Conservation (phyloP, 1,139 yeast species). For the Hemisphaericaspora subhashii region DNA sequence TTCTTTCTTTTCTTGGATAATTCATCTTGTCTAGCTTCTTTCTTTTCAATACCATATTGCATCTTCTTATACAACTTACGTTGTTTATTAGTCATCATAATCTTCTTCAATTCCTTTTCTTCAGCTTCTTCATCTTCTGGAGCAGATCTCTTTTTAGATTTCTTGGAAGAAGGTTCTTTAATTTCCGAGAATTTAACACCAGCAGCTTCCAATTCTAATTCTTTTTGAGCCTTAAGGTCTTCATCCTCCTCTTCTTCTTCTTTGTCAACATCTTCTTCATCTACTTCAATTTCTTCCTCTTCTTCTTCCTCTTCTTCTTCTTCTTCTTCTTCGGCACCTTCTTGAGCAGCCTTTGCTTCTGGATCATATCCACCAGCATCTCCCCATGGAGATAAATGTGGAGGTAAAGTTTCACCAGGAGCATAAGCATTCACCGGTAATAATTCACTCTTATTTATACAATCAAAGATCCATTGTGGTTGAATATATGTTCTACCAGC, state of each 20-base stretch:
- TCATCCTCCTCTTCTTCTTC: conserved; percentile 49
- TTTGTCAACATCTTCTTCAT: conserved; percentile 35
- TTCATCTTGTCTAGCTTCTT: conserved; percentile 74
- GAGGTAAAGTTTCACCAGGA: conserved; percentile 94
- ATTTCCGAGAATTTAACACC: conserved; percentile 76
- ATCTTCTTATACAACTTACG: conserved; percentile 92
- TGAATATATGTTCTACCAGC: conserved; percentile 93
- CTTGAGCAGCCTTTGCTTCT: conserved; percentile 42
- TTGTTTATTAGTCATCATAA: conserved; percentile 97
- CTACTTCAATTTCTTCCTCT: conserved; percentile 51
- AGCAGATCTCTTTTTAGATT: conserved; percentile 26
- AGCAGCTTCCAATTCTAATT: conserved; percentile 85
- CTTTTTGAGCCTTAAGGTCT: conserved; percentile 71
- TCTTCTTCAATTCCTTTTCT: conserved; percentile 84
- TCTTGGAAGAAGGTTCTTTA: conserved; percentile 29
- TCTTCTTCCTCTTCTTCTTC: conserved; percentile 41
- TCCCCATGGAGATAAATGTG: conserved; percentile 99
- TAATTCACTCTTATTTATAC: conserved; percentile 74
- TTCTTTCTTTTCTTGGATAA: conserved; percentile 78
- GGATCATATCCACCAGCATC: conserved; percentile 92
- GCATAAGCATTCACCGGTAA: conserved; percentile 79
- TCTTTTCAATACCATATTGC: conserved; percentile 88
- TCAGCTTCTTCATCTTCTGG: conserved; percentile 50
- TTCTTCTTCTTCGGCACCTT: conserved; percentile 34
- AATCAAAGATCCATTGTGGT: conserved; percentile 98